Percentiles rank a stretch among this genome's conserved stretches.
These are phyloP conservation scores for Aspergillus saccharolyticus DNA, from an alignment of 495 filamentous ascomycete genomes.

Conservation along the genomic window DNA sequence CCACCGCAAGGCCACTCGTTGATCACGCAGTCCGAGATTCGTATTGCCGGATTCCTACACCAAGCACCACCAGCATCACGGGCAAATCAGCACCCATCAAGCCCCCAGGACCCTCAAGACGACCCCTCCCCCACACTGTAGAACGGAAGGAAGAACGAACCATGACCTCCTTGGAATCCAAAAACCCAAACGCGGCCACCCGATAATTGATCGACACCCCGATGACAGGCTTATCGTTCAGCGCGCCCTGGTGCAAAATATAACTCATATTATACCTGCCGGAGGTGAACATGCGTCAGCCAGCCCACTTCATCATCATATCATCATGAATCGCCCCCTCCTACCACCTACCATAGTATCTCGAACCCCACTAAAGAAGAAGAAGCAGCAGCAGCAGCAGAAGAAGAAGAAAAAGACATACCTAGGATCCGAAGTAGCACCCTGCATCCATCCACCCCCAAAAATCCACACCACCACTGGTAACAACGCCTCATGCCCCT, in stretches of 20 bases:
- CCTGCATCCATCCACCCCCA: constrained; percentile 52
- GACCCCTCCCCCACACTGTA: neutral
- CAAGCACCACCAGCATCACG: neutral
- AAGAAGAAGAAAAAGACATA: constrained; percentile 17
- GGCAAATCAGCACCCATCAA: too few species aligned
- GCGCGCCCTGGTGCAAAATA: constrained; percentile 28
- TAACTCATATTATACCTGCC: constrained; percentile 37
- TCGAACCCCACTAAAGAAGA: too few species aligned
- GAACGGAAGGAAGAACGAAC: constrained; percentile 15
- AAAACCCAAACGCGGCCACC: constrained; percentile 65
- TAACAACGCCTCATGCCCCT: constrained; percentile 44
- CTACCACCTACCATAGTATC: too few species aligned
- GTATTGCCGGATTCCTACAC: constrained; percentile 40
- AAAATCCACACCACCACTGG: constrained; percentile 66
- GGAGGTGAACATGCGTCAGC: too few species aligned
- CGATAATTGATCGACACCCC: constrained; percentile 74
- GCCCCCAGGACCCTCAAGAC: too few species aligned
- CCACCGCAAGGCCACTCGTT: constrained; percentile 45
- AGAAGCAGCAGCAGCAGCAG: neutral
- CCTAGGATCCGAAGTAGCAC: constrained; percentile 34
- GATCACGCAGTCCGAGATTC: constrained; percentile 48
- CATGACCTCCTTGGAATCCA: constrained; percentile 47
- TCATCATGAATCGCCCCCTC: too few species aligned
- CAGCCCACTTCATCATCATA: too few species aligned
- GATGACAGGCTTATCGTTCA: constrained; percentile 55